Base-by-base conservation (phyloP, 148 eudicot species). In the Chenopodium album region DNA sequence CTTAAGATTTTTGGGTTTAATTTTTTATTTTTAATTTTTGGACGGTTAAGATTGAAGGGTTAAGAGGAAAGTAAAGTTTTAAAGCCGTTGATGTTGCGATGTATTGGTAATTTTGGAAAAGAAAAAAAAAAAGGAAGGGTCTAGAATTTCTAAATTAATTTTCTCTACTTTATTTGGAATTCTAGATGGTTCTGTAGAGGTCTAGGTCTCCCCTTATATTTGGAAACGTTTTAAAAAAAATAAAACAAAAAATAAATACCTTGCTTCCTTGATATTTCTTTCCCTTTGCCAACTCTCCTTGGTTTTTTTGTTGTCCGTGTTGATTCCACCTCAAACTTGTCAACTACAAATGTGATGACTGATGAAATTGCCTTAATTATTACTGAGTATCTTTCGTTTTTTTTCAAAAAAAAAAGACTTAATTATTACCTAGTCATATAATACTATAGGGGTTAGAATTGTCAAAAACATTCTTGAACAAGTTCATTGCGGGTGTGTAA, bases 111-210 rank as follows among this genome's bases (percentile, higher is more conserved):
- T 32, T 44, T 72, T 17, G 50, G 54, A 9, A 60, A 80, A 26
- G 26, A 32, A 3, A 4, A 59, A 34, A 71, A 9, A 1, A 56
- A 34, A 26, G 22, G 83, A 73, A 83, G 78, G 37, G 56, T 83
- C 85, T 82, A 82, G 85, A 82, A 63, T 78, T n/a, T 41, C 44
- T 41, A 41, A 41, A 20, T 8, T 80, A 12, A 20, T 7, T 7
- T 73, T 20, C 52, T 1, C 2, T 64, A 3, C 4, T 16, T 56
- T 14, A 11, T 68, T 31, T n/a, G 46, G 7, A 73, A 28, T 85
- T 85, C 87, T 81, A 78, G 87, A 85, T 47, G 0, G 52, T 85
- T 85, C 87, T 75, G 17, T 31, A 46, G 0, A 13, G 47, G 71
- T 67, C 82, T 84, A 19, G 79, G 62, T 48, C 68, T 12, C 10